Evolutionary conservation across 495 filamentous ascomycete genomes (phyloP), one percentile per base, ranked within the genome.

Genomic region (Daldinia loculata): DNA sequence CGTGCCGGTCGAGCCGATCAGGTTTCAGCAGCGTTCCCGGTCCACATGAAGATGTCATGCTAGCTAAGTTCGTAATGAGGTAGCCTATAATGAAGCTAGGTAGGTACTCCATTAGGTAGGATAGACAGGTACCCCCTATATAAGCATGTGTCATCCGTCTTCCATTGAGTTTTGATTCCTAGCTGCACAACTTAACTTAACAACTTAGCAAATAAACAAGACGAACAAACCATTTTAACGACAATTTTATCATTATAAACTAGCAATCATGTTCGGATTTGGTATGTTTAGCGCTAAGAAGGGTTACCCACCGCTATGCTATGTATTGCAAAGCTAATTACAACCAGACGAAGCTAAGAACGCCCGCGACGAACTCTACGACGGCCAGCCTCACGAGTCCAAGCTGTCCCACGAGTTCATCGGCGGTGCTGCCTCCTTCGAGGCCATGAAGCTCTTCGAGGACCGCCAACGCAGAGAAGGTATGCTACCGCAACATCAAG

Each of bases 391-490:
- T 32, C 84, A 91, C 83, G 75, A 92, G 79, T 83, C 85, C 75
- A 85, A 88, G 76, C 80, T 93, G 76, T 86, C 86, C 69, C 92
- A 94, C 79, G 91, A 94, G 80, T 76, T 92, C 39, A 75, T 93
- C 59, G 91, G 89, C 74, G 91, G 91, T 55, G 92, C 87, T 52
- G 92, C 91, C 55, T 88, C 91, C 66, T 94, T 94, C 75, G 91
- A 88, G 69, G 92, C 86, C 64, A 90, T 95, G 86, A 92, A 93
- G 84, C 80, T 88, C 15, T 94, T 89, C 77, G 92, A 94, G 80
- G 88, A 93, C 78, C 82, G 88, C 63, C 89, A 93, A 81, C 89
- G 90, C 76, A 84, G 82, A 62, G 83, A 93, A 80, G 91, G 90
- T 90, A 84, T 38, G 71, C 62, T 43, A 30, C 15, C 59, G 7